phyloP scores from a whole-genome alignment of 163 green algal species.

The Trebouxia gelatinosa region DNA sequence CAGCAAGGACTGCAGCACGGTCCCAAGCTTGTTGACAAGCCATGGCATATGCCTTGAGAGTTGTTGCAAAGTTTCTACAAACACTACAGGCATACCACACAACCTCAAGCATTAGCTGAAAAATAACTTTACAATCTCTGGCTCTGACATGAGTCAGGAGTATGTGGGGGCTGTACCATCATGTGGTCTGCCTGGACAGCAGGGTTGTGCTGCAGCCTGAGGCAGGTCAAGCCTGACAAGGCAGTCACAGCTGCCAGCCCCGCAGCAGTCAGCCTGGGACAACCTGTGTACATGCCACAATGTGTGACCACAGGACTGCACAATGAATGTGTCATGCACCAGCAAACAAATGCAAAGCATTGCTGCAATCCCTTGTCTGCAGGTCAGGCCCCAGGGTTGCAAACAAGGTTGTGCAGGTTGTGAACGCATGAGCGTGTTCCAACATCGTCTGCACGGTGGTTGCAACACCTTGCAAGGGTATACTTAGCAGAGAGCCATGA shows the following conservation, averaged over 20 bases:
- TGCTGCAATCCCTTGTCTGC: neutral
- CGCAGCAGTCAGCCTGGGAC: conserved; percentile 4
- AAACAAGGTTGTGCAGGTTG: neutral
- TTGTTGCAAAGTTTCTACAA: neutral
- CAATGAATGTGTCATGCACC: no score
- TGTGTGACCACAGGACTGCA: no score
- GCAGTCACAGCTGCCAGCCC: conserved; percentile 11
- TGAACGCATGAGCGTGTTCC: neutral
- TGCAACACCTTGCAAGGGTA: neutral
- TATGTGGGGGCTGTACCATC: neutral
- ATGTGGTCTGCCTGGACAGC: neutral
- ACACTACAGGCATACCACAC: neutral
- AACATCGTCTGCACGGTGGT: neutral
- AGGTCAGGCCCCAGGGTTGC: neutral
- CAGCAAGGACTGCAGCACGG: neutral
- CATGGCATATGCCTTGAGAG: neutral
- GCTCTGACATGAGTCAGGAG: neutral
- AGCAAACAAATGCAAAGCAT: neutral
- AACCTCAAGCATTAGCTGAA: neutral
- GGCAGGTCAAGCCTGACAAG: neutral
- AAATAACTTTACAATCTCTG: neutral
- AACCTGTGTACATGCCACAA: no score
- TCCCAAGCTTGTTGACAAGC: neutral
- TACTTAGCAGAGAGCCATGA: no score
- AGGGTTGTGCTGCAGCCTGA: conserved; percentile 8